Conservation (phyloP, 108 stramenopile species). For the Cyclotella distinguenda region DNA sequence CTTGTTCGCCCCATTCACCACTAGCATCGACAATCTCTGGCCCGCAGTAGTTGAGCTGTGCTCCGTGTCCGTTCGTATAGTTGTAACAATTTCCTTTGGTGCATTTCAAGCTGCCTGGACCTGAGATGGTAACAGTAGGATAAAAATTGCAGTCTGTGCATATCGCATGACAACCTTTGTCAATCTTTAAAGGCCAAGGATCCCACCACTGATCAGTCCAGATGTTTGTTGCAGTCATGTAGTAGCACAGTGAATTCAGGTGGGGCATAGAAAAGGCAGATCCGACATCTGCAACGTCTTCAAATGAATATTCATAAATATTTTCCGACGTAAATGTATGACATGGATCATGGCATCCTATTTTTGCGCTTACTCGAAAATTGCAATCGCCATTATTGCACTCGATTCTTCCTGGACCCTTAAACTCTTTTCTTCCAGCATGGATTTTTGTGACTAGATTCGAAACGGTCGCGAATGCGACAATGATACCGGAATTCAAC, state of each 20-base stretch:
- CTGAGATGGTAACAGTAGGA: conserved; percentile 2
- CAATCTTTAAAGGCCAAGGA: conserved; percentile 10
- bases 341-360: conserved; percentile 13
- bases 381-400: not conserved
- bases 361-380: not conserved
- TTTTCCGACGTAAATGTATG: not conserved
- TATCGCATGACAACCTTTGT: not conserved
- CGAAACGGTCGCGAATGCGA: no score
- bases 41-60: not conserved
- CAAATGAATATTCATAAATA: conserved; percentile 6
- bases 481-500: no score
- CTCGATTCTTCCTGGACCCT: conserved; percentile 2
- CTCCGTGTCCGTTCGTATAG: not conserved
- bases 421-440: no score
- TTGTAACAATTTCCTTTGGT: conserved; percentile 7
- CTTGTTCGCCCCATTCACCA: conserved; percentile 5
- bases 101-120: conserved; percentile 4
- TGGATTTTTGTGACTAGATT: no score
- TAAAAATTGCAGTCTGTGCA: conserved; percentile 7
- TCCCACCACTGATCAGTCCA: conserved; percentile 2
- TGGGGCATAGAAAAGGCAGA: not conserved
- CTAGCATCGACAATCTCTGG: conserved; percentile 7
- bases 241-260: not conserved
- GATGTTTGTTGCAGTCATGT: conserved; percentile 1
- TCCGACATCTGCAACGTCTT: conserved; percentile 2